phyloP scores from a whole-genome alignment of 73 alveolate genomes.

The Paramecium bursaria region DNA sequence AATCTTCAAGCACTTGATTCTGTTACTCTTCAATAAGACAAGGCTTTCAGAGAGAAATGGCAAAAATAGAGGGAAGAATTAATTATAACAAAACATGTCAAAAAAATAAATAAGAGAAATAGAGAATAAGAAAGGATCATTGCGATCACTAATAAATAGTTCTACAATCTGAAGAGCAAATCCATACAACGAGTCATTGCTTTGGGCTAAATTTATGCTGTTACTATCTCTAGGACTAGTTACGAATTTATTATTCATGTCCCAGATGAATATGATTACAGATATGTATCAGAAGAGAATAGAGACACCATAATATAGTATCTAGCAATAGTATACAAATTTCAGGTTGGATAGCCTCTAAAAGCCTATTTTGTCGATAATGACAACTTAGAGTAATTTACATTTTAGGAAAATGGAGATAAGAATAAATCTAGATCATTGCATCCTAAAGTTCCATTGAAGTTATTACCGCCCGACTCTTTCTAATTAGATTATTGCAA shows the following conservation, averaged over 20 bases:
- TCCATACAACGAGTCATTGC: slow-evolving; percentile 20
- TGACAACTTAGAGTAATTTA: too few species aligned
- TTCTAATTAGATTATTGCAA: slow-evolving; percentile 14
- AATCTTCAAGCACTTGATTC: too few species aligned
- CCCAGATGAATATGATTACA: slow-evolving; percentile 26
- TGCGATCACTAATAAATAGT: slow-evolving; percentile 40
- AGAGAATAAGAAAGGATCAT: slow-evolving; percentile 28
- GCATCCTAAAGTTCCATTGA: slow-evolving; percentile 21
- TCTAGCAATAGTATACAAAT: slow-evolving; percentile 6
- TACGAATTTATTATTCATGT: slow-evolving; percentile 37
- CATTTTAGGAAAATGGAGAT: too few species aligned
- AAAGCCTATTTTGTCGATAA: neutral
- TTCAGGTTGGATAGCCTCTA: neutral
- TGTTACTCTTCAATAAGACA: too few species aligned
- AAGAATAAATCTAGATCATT: slow-evolving; percentile 1
- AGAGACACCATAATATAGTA: slow-evolving; percentile 15
- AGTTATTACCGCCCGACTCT: neutral
- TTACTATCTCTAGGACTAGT: slow-evolving; percentile 18
- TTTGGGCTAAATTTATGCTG: slow-evolving; percentile 12
- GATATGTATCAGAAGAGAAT: slow-evolving; percentile 27
- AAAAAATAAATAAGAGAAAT: slow-evolving; percentile 39
- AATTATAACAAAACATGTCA: too few species aligned
- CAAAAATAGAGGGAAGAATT: too few species aligned
- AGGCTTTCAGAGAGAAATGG: too few species aligned
- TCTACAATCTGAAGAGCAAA: slow-evolving; percentile 3